These are phyloP conservation scores for Bryoerythrophyllum caledonicum DNA, from an alignment of 225 moss, liverwort and hornwort species.

Conservation along the genomic window DNA sequence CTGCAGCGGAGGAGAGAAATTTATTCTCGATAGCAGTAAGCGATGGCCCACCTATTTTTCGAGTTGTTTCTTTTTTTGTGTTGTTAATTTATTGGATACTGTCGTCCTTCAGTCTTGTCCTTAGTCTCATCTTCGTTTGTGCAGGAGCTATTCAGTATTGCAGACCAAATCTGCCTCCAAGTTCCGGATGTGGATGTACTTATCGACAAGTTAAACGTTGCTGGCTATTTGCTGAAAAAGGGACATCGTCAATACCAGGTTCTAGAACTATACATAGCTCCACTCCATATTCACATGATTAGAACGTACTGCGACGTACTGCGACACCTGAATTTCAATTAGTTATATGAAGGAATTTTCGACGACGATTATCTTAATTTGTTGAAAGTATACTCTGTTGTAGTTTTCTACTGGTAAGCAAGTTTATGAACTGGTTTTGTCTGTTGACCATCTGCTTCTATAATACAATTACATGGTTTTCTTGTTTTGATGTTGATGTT, in stretches of 20 bases:
- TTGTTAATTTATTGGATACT: conserved; percentile 7
- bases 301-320: background rate
- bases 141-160: conserved; percentile 89
- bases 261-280: background rate
- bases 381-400: conserved; percentile 13
- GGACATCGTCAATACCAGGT: conserved; percentile 87
- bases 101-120: background rate
- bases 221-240: conserved; percentile 93
- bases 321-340: background rate
- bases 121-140: conserved; percentile 8
- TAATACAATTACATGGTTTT: background rate
- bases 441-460: conserved; percentile 1
- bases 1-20: conserved; percentile 74
- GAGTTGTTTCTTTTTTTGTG: background rate
- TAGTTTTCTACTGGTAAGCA: background rate
- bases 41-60: conserved; percentile 12
- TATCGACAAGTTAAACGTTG: conserved; percentile 92
- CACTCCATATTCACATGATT: background rate
- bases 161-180: conserved; percentile 87
- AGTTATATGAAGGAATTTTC: background rate
- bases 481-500: conserved; percentile 14
- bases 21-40: conserved; percentile 80
- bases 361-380: background rate
- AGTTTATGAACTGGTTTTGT: background rate
- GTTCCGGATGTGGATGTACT: conserved; percentile 87